Percentiles rank a stretch among this genome's conserved stretches.
phyloP scores from a whole-genome alignment of 768 basidiomycete genomes.

The Boletus reticulatus region DNA sequence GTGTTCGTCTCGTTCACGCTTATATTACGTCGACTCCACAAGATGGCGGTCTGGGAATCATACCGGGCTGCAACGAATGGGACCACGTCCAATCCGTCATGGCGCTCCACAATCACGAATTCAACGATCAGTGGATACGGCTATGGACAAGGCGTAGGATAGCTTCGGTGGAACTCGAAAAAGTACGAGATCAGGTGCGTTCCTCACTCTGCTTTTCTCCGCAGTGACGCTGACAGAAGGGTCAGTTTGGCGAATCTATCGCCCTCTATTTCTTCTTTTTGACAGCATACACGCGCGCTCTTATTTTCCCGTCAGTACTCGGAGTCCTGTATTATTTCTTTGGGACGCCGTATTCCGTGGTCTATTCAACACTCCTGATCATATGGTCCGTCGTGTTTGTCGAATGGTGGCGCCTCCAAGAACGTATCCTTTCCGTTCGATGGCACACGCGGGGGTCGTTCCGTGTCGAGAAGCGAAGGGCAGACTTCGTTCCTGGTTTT shows the following conservation, averaged over 20 bases:
- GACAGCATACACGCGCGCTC: constrained; percentile 75
- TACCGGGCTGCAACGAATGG: constrained; percentile 71
- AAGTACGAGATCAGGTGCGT: constrained; percentile 69
- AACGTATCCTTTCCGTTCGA: constrained; percentile 76
- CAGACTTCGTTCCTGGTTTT: constrained; percentile 52
- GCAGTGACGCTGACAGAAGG: neutral
- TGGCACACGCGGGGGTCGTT: constrained; percentile 81
- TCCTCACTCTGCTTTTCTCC: neutral
- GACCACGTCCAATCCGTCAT: constrained; percentile 78
- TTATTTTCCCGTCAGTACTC: constrained; percentile 71
- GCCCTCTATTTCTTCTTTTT: constrained; percentile 92
- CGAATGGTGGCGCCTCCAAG: constrained; percentile 89
- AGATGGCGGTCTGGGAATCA: constrained; percentile 87
- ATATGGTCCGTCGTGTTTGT: constrained; percentile 86
- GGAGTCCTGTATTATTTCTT: constrained; percentile 72
- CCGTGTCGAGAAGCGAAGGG: constrained; percentile 71
- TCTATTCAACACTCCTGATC: constrained; percentile 74
- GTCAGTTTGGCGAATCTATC: constrained; percentile 73
- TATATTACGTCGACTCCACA: constrained; percentile 64
- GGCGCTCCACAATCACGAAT: constrained; percentile 78
- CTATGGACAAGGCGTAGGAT: constrained; percentile 69
- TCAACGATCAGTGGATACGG: constrained; percentile 78
- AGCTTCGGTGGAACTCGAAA: constrained; percentile 61
- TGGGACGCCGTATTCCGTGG: constrained; percentile 67
- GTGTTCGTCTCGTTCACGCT: constrained; percentile 73